Percentiles rank a stretch among this genome's conserved stretches.
phyloP scores from a whole-genome alignment of 768 basidiomycete genomes.

The Chalciporus piperatus region DNA sequence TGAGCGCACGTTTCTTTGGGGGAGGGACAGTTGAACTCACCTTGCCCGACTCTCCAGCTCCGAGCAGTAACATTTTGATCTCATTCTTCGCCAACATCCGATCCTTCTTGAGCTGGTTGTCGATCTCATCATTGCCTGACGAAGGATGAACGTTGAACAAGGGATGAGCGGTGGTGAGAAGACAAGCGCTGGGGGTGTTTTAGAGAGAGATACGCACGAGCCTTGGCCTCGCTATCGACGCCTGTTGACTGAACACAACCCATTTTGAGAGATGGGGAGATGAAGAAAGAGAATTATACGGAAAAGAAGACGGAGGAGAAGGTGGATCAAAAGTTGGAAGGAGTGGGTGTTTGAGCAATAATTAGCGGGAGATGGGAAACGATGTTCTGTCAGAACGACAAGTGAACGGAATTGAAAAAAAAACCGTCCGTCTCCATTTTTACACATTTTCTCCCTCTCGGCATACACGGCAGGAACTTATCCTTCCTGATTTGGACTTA shows the following conservation, averaged over 20 bases:
- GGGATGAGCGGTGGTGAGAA: not conserved
- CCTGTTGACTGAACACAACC: slow-evolving; percentile 72
- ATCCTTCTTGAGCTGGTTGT: slow-evolving; percentile 88
- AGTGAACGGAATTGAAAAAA: slow-evolving; percentile 15
- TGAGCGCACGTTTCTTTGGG: not conserved
- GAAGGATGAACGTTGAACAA: not conserved
- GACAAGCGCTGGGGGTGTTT: not conserved
- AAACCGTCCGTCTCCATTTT: not conserved
- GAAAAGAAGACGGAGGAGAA: slow-evolving; percentile 2
- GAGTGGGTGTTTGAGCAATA: slow-evolving; percentile 24
- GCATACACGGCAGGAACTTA: slow-evolving; percentile 18
- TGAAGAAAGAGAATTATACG: slow-evolving; percentile 5
- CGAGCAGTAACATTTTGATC: slow-evolving; percentile 94
- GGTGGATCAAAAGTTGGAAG: slow-evolving; percentile 16
- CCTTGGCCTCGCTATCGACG: slow-evolving; percentile 78
- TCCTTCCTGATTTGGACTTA: slow-evolving; percentile 12
- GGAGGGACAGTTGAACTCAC: slow-evolving; percentile 38
- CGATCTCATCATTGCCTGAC: slow-evolving; percentile 89
- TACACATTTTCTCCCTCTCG: slow-evolving; percentile 18
- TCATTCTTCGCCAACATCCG: slow-evolving; percentile 88
- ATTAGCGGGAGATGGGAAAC: slow-evolving; percentile 24
- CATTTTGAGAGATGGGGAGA: slow-evolving; percentile 39
- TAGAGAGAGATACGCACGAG: slow-evolving; percentile 52
- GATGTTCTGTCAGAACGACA: slow-evolving; percentile 4
- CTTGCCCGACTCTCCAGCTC: slow-evolving; percentile 97